phyloP scores from a whole-genome alignment of 495 filamentous ascomycete genomes.

The Daldinia bambusicola region DNA sequence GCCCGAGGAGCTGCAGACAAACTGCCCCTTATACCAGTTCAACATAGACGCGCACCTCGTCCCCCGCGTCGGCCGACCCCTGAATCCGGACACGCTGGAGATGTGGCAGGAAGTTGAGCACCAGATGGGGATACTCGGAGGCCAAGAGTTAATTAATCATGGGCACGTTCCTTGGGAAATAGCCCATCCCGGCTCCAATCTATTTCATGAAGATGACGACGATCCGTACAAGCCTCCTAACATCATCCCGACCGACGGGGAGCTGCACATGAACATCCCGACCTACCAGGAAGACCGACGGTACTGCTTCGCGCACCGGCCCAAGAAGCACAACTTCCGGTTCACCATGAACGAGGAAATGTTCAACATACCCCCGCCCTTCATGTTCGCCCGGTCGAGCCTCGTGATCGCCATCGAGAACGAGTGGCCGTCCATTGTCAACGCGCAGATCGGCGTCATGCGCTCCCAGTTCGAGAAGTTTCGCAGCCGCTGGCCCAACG shows the following conservation, averaged over 20 bases:
- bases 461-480: not conserved
- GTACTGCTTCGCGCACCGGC: not conserved
- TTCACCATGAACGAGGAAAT: too few species aligned
- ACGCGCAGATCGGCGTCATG: not conserved
- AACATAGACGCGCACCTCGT: not conserved
- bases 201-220: not conserved
- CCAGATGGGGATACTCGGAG: not conserved
- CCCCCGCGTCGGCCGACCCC: not conserved
- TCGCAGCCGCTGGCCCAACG: not conserved
- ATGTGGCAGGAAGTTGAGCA: not conserved
- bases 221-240: not conserved
- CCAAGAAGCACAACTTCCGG: not conserved
- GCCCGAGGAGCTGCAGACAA: not conserved
- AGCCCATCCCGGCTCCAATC: not conserved
- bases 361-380: too few species aligned
- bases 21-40: conserved; percentile 10
- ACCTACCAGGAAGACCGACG: too few species aligned
- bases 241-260: conserved; percentile 2
- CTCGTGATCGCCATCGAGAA: not conserved
- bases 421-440: not conserved
- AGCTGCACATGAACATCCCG: not conserved
- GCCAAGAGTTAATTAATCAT: too few species aligned
- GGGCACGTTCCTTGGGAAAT: not conserved
- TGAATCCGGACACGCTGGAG: not conserved
- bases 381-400: not conserved